These are phyloP conservation scores for Phyllosticta citriasiana DNA, from an alignment of 2,329 filamentous ascomycete genomes.

Conservation along the genomic window DNA sequence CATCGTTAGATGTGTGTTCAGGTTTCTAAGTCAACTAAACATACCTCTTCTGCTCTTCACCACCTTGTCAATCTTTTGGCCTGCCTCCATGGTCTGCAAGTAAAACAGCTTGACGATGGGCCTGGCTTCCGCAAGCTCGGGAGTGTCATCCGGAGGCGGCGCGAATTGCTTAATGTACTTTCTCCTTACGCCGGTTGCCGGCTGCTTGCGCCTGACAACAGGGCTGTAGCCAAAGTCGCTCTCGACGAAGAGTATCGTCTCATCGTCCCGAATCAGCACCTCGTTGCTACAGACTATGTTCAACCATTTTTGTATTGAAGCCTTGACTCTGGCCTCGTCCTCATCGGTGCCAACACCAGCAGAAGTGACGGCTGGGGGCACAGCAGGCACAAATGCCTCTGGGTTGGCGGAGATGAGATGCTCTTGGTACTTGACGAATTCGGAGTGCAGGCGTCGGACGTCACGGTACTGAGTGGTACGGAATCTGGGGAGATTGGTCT, in stretches of 20 bases:
- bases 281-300: constrained; percentile 90
- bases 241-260: constrained; percentile 98
- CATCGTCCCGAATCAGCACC: constrained; percentile 85
- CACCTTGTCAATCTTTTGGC: constrained; percentile 89
- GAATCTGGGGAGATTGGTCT: constrained; percentile 99
- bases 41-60: constrained; percentile 86
- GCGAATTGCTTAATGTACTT: constrained; percentile 98
- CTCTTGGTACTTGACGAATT: constrained; percentile 92
- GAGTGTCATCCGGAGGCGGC: constrained; percentile 91
- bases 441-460: constrained; percentile 86
- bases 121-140: constrained; percentile 80
- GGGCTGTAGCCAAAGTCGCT: constrained; percentile 98
- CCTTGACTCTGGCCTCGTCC: constrained; percentile 82
- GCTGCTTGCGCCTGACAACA: constrained; percentile 89
- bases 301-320: constrained; percentile 85
- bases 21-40: constrained; percentile 20
- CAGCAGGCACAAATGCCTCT: constrained; percentile 85
- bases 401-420: constrained; percentile 97
- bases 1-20: not conserved
- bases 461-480: constrained; percentile 97
- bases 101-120: constrained; percentile 95
- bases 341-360: constrained; percentile 94
- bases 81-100: constrained; percentile 88
- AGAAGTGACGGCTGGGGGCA: constrained; percentile 87
- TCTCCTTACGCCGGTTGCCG: constrained; percentile 85